phyloP scores from a whole-genome alignment of 1,284 basidiomycete species.

The Rhodotorula mucilaginosa region DNA sequence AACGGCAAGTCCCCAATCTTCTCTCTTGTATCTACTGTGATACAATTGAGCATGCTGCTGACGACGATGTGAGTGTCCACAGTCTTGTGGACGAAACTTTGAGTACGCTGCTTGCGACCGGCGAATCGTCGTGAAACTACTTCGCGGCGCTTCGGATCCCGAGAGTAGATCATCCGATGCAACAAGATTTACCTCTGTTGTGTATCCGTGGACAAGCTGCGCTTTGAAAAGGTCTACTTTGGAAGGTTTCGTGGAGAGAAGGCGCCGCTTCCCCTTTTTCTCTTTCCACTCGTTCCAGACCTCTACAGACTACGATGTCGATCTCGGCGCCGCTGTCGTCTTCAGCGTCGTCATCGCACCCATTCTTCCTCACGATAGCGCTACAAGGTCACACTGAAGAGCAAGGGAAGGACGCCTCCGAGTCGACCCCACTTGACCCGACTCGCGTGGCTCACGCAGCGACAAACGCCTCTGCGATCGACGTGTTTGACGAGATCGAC shows the following conservation, averaged over 20 bases:
- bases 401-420: neutral
- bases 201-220: too few relatives aligned
- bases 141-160: neutral
- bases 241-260: neutral
- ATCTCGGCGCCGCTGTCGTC: constrained; percentile 23
- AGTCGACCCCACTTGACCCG: constrained; percentile 8
- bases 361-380: constrained; percentile 17
- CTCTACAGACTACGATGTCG: constrained; percentile 1
- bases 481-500: constrained; percentile 14
- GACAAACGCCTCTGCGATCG: neutral
- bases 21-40: too few relatives aligned
- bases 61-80: neutral
- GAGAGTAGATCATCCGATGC: too few relatives aligned
- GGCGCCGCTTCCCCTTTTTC: neutral
- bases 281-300: neutral
- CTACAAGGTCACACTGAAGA: neutral
- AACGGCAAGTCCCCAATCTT: constrained; percentile 17
- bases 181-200: neutral
- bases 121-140: neutral
- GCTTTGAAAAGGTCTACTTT: neutral
- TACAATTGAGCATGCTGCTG: too few relatives aligned
- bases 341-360: constrained; percentile 9
- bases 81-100: constrained; percentile 21
- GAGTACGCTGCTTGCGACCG: constrained; percentile 5
- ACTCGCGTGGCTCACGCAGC: neutral